Conservation (phyloP, 805 yeast species). For the Kurtzmaniella fragi region DNA sequence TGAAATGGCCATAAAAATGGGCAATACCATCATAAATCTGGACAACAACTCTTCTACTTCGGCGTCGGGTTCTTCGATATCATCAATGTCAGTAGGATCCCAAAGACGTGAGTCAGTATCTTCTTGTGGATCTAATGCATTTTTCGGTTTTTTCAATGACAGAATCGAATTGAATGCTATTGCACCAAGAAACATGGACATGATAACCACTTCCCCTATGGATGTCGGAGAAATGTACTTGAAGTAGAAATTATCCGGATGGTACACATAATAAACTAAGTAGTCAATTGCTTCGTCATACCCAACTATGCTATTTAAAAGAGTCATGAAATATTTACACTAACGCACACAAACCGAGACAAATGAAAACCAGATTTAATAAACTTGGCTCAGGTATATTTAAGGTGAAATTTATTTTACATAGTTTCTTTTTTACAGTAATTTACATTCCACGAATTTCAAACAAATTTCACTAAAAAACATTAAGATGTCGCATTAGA, state of each 20-base stretch:
- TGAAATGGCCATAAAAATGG: slow-evolving; percentile 12
- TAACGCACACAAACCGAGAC: no score
- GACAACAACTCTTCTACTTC: slow-evolving; percentile 12
- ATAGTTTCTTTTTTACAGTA: no score
- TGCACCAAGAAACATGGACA: slow-evolving; percentile 21
- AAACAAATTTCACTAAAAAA: no score
- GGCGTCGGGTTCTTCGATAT: slow-evolving; percentile 17
- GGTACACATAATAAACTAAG: neutral
- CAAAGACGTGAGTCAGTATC: slow-evolving; percentile 9
- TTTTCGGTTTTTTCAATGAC: slow-evolving; percentile 18
- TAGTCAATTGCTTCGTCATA: neutral
- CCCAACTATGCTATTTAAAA: neutral
- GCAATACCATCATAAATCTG: slow-evolving; percentile 17
- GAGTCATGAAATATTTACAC: no score
- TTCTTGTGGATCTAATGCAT: slow-evolving; percentile 18
- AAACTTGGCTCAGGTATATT: no score
- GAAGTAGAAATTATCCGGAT: neutral
- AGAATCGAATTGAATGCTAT: slow-evolving; percentile 14
- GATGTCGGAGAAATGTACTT: slow-evolving; percentile 1
- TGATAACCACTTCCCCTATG: slow-evolving; percentile 5
- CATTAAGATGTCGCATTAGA: no score
- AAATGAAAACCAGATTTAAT: no score
- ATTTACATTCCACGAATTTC: no score
- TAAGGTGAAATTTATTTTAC: no score
- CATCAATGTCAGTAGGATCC: slow-evolving; percentile 22